Evolutionary conservation across 345 rosid genomes (phyloP), one percentile per base, ranked within the genome.

Genomic region (Odontarrhena argentea): DNA sequence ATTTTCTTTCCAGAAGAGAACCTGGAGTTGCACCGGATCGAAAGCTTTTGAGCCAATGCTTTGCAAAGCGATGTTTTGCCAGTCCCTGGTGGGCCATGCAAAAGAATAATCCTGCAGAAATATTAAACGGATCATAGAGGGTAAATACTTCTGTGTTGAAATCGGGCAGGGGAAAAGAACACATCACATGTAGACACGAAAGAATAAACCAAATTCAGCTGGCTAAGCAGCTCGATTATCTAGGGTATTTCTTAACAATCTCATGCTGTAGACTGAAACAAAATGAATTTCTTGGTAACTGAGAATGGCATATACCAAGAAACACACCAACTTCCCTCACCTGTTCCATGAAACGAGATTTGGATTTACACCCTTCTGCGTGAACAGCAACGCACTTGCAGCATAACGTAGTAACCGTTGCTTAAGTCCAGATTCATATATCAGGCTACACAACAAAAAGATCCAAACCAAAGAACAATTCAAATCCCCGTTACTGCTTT

Each of bases 1-100:
- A 32, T 28, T 2, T 63, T n/a, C 32, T 51, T 47, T 34, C 24
- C 38, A 64, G 25, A 70, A 57, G 69, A 58, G 43, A 13, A 91
- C 97, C 96, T 94, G 67, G 82, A 83, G 76, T 84, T 91, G 74
- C 87, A 91, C 49, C 93, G 84, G 65, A 94, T 82, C 36, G 97
- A 86, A 52, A 94, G 82, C 73, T 94, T 94, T 74, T 91, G 99
- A 68, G 99, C 99, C 80, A 94, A 80, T 13, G 99, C 99, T 78
- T 91, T 91, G 73, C 97, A 94, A 65, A 94, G 77, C 18, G 97
- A 94, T 62, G 99, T 94, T 78, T 91, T 94, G 50, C 99, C 99
- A 40, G 99, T 94, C 59, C 97, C 99, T 60, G 99, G 97, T 77
- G 99, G 97, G 55, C 99, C 99, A 70, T 88, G 99, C 76, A 93